Evolutionary conservation across 2,329 filamentous ascomycete species (phyloP).

Genomic region (Neonectria ditissima): DNA sequence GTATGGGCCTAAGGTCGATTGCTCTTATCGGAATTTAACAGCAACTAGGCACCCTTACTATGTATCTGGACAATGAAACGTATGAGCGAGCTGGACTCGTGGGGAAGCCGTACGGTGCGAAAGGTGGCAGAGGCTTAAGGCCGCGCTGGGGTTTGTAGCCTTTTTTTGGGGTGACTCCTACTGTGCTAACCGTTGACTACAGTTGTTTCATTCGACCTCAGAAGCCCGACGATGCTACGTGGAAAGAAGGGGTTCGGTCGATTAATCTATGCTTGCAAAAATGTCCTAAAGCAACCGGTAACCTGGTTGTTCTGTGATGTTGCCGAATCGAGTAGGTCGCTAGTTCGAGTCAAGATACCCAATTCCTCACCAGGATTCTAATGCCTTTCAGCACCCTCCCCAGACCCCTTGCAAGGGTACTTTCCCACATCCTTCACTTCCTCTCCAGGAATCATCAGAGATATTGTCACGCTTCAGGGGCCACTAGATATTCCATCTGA

Average conservation of each 20-base stretch:
- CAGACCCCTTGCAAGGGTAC: slow-evolving; percentile 62
- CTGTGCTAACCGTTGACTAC: slow-evolving; percentile 41
- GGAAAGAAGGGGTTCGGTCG: slow-evolving; percentile 88
- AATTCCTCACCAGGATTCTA: slow-evolving; percentile 26
- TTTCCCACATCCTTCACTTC: slow-evolving; percentile 58
- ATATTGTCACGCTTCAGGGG: slow-evolving; percentile 38
- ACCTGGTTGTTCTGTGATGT: slow-evolving; percentile 85
- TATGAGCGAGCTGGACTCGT: slow-evolving; percentile 87
- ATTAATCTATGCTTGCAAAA: slow-evolving; percentile 81
- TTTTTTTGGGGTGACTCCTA: background rate
- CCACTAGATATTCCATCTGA: slow-evolving; percentile 42
- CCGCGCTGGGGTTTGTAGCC: slow-evolving; percentile 76
- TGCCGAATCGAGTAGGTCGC: slow-evolving; percentile 44
- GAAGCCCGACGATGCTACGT: slow-evolving; percentile 79
- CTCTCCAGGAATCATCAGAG: slow-evolving; percentile 31
- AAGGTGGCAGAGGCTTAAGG: slow-evolving; percentile 70
- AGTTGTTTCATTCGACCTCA: slow-evolving; percentile 84
- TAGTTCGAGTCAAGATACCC: background rate
- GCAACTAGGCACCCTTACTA: slow-evolving; percentile 71
- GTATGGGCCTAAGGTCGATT: slow-evolving; percentile 53
- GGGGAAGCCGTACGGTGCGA: slow-evolving; percentile 73
- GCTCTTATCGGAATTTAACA: slow-evolving; percentile 14
- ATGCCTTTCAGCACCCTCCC: slow-evolving; percentile 56
- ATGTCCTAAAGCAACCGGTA: slow-evolving; percentile 75
- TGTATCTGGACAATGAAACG: slow-evolving; percentile 83